Base-by-base conservation (phyloP, 202 grass and related monocot genomes). In the Setaria italica region DNA sequence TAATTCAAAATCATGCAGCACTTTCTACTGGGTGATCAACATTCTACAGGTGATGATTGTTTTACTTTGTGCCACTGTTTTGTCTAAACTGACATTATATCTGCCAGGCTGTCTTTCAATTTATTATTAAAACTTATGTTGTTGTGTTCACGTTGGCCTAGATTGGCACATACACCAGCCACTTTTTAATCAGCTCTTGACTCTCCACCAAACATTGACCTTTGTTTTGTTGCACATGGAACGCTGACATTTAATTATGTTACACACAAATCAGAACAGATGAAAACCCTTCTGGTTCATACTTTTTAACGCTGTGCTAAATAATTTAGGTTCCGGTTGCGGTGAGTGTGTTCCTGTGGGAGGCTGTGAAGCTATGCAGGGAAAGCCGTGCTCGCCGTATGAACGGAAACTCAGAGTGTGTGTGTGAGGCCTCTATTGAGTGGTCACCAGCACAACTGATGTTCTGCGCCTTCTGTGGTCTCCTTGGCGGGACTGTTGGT, bases 381-480 rank as follows among this genome's bases (percentile, higher is more conserved):
- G 92, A 97, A 85, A 97, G 97, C 67, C 86, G 55, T 47, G 53
- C 68, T 21, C 89, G 92, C n/a, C 92, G 97, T 53, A 80, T 86
- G 87, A 51, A 85, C 13, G 97, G 97, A 7, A 90, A 94, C 80
- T 80, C 30, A 70, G 94, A 97, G 74, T 87, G 89, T 74, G 97
- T 97, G 9, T 99, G 94, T 62, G 97, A 97, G 69, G 97, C 97
- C 77, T 87, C 90, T 77, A 89, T 99, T 0, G 97, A 99, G 64
- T 99, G 92, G 90, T 93, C 89, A 21, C 80, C 78, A 12, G 72
- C 81, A 75, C 97, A 99, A 83, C 83, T 99, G 62, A 69, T 99
- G 63, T 90, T 99, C 74, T 99, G 97, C n/a, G 94, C 97, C 42
- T 88, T 94, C 7, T 94, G 94, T n/a, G 90, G 97, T 51, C 69